A percentile compares a stretch with the other conserved stretches of the same genome.
phyloP scores from a whole-genome alignment of 2,329 filamentous ascomycete genomes.

The Nigrospora oryzae region DNA sequence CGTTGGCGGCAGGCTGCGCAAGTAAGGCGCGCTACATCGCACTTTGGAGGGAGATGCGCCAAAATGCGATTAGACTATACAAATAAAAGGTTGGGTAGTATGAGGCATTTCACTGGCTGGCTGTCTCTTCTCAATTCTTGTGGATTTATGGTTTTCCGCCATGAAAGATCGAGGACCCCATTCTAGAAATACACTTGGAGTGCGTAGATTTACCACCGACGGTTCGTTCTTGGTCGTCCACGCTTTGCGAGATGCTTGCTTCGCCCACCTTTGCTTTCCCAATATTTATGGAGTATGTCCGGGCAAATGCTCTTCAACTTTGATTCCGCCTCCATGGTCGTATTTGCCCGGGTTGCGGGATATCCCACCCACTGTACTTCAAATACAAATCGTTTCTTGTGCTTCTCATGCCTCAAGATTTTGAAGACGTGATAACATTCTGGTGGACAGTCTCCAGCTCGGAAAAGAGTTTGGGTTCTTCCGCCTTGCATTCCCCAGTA shows the following conservation, averaged over 20 bases:
- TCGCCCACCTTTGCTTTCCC: slow-evolving; percentile 18
- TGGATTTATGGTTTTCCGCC: no score
- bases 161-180: no score
- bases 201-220: slow-evolving; percentile 2
- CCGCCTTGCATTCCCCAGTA: slow-evolving; percentile 24
- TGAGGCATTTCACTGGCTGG: no score
- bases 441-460: slow-evolving; percentile 2
- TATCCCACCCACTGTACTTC: slow-evolving; percentile 25
- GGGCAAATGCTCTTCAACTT: slow-evolving; percentile 18
- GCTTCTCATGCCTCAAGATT: slow-evolving; percentile 19
- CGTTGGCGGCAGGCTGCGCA: no score
- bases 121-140: no score
- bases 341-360: slow-evolving; percentile 15
- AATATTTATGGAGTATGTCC: slow-evolving; percentile 16
- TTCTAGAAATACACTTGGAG: no score
- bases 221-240: slow-evolving; percentile 15
- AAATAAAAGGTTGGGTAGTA: no score
- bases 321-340: slow-evolving; percentile 18
- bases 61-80: no score
- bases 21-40: no score
- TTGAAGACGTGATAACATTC: slow-evolving; percentile 17
- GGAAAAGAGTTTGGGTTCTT: slow-evolving; percentile 19
- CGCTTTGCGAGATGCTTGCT: slow-evolving; percentile 14
- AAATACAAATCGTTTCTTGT: slow-evolving; percentile 15
- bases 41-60: no score